phyloP scores from a whole-genome alignment of 805 yeast genomes.

The Schwanniomyces yamadae region DNA sequence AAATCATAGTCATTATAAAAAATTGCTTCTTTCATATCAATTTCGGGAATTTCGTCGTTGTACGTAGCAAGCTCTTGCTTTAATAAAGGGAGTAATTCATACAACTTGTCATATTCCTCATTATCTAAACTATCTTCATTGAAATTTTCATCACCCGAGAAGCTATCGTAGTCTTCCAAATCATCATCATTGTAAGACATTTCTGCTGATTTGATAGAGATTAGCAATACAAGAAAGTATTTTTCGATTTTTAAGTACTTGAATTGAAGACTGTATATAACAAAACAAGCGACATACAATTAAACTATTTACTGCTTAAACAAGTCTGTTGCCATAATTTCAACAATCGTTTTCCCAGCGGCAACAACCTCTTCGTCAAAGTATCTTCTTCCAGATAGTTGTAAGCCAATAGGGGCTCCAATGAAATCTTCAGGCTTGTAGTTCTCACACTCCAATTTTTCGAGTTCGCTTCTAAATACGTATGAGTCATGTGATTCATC shows the following conservation, averaged over 20 bases:
- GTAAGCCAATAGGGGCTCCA: constrained; percentile 57
- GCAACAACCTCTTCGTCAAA: constrained; percentile 58
- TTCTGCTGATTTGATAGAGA: not conserved
- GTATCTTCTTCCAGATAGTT: constrained; percentile 54
- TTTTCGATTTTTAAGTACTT: not conserved
- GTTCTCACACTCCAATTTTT: constrained; percentile 46
- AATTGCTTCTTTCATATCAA: constrained; percentile 54
- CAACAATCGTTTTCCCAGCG: constrained; percentile 40
- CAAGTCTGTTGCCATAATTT: constrained; percentile 30
- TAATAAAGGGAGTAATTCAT: constrained; percentile 43
- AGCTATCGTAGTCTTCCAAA: constrained; percentile 20
- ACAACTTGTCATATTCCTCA: constrained; percentile 44
- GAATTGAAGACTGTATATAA: not conserved
- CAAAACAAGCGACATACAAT: no score
- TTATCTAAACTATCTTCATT: constrained; percentile 37
- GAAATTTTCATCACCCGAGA: constrained; percentile 32
- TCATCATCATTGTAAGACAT: constrained; percentile 21
- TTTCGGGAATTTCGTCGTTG: constrained; percentile 45
- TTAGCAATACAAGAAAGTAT: not conserved
- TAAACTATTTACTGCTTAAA: constrained; percentile 12
- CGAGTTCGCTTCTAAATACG: constrained; percentile 46
- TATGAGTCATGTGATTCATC: constrained; percentile 31
- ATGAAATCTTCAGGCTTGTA: constrained; percentile 47
- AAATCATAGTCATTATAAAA: constrained; percentile 60
- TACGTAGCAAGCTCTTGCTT: constrained; percentile 37